Percentiles rank a stretch among this genome's conserved stretches.
phyloP scores from a whole-genome alignment of 495 filamentous ascomycete species.

The Aspergillus olivimuriae region DNA sequence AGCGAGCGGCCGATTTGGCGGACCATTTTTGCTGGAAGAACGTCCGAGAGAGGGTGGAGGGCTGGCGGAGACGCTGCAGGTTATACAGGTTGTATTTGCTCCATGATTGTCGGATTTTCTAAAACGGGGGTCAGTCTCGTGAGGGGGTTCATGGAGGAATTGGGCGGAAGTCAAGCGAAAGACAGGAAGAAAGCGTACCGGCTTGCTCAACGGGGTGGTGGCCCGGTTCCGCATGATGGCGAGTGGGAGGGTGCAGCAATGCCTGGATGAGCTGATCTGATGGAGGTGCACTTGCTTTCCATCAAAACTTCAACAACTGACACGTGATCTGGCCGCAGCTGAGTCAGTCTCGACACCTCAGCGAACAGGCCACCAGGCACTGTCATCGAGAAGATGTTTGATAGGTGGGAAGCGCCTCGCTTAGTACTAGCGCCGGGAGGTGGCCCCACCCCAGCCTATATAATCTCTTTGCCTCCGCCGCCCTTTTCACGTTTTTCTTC shows the following conservation, averaged over 20 bases:
- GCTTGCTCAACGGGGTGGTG: constrained; percentile 37
- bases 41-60: constrained; percentile 42
- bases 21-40: constrained; percentile 98
- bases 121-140: constrained; percentile 10
- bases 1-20: constrained; percentile 73
- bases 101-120: constrained; percentile 97
- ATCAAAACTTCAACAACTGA: constrained; percentile 36
- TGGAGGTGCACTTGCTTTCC: too few relatives aligned
- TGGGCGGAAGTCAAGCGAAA: neutral
- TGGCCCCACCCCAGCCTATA: constrained; percentile 17
- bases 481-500: constrained; percentile 29
- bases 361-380: constrained; percentile 2
- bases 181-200: constrained; percentile 22
- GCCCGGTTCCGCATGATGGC: constrained; percentile 45
- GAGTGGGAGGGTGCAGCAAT: neutral
- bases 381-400: neutral
- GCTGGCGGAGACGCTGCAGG: constrained; percentile 47
- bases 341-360: neutral
- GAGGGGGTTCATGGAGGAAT: too few relatives aligned
- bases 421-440: constrained; percentile 23
- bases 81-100: constrained; percentile 97
- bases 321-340: constrained; percentile 25
- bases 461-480: constrained; percentile 9
- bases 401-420: constrained; percentile 24
- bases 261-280: too few relatives aligned